phyloP scores from a whole-genome alignment of 2,329 filamentous ascomycete species.

The Penicillium verrucosum region DNA sequence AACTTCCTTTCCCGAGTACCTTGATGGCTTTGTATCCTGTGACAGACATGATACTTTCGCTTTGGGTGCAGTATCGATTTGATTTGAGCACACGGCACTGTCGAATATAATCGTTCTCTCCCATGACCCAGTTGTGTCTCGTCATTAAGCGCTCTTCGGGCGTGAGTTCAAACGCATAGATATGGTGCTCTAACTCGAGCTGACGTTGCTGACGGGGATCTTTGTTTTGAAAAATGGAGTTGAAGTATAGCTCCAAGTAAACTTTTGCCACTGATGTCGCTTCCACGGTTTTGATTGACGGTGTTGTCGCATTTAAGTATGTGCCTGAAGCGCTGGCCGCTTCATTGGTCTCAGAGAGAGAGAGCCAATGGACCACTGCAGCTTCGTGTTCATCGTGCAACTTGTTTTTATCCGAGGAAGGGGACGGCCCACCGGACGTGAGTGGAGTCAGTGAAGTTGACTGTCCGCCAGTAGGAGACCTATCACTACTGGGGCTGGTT shows the following conservation, averaged over 20 bases:
- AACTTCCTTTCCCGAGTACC: slow-evolving; percentile 87
- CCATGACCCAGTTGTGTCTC: slow-evolving; percentile 59
- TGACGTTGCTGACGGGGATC: slow-evolving; percentile 61
- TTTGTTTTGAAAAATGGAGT: slow-evolving; percentile 59
- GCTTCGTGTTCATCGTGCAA: background rate
- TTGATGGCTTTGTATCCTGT: slow-evolving; percentile 77
- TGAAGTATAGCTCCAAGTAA: slow-evolving; percentile 80
- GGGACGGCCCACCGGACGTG: slow-evolving; percentile 34
- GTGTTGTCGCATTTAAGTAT: slow-evolving; percentile 11
- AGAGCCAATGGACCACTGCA: background rate
- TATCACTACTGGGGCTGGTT: slow-evolving; percentile 27
- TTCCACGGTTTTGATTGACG: slow-evolving; percentile 64
- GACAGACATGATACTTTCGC: slow-evolving; percentile 51
- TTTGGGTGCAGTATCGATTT: slow-evolving; percentile 47
- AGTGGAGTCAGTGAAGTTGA: slow-evolving; percentile 37
- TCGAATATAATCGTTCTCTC: slow-evolving; percentile 73
- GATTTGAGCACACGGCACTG: slow-evolving; percentile 68
- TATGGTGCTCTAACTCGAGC: slow-evolving; percentile 59
- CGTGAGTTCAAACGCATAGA: slow-evolving; percentile 57
- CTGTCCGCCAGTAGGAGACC: slow-evolving; percentile 30
- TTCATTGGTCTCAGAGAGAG: background rate
- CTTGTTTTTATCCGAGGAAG: slow-evolving; percentile 16
- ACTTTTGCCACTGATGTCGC: slow-evolving; percentile 76
- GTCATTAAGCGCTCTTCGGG: slow-evolving; percentile 54
- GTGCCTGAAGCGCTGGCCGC: background rate